Percentiles rank a stretch among this genome's conserved stretches.
These are phyloP conservation scores for Paraphysoderma sedebokerense DNA, from an alignment of 371 early-diverging fungal species.

Conservation along the genomic window DNA sequence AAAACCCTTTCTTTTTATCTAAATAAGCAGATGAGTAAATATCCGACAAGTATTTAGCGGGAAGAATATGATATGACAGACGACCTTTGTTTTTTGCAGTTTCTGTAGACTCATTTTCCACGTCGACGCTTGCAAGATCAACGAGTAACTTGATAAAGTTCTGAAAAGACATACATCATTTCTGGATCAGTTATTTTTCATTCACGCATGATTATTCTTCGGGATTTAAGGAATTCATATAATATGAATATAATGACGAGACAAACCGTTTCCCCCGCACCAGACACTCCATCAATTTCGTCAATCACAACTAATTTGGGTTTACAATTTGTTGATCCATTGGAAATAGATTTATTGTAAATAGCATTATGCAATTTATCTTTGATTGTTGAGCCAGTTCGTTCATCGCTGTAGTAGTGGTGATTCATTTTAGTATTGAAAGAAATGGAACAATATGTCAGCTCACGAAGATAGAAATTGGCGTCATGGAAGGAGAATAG, in stretches of 20 bases:
- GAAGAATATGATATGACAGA: too few relatives aligned
- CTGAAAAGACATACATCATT: slow-evolving; percentile 13
- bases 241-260: slow-evolving; percentile 4
- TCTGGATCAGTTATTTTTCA: neutral
- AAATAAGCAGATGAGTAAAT: slow-evolving; percentile 7
- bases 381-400: slow-evolving; percentile 55
- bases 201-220: neutral
- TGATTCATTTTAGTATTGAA: neutral
- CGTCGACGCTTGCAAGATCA: slow-evolving; percentile 21
- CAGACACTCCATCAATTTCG: slow-evolving; percentile 86
- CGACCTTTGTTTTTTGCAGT: slow-evolving; percentile 13
- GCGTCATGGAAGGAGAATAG: too few relatives aligned
- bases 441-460: neutral
- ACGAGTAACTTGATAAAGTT: slow-evolving; percentile 66
- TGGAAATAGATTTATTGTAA: slow-evolving; percentile 50
- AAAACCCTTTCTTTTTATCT: slow-evolving; percentile 3
- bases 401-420: slow-evolving; percentile 75
- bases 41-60: too few relatives aligned
- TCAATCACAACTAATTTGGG: slow-evolving; percentile 85
- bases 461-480: neutral
- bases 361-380: slow-evolving; percentile 56
- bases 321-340: slow-evolving; percentile 23
- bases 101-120: neutral
- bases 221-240: neutral
- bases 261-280: slow-evolving; percentile 30